Percentiles rank a stretch among this genome's conserved stretches.
phyloP scores from a whole-genome alignment of 306 rosid genomes.

The Biancaea sappan region DNA sequence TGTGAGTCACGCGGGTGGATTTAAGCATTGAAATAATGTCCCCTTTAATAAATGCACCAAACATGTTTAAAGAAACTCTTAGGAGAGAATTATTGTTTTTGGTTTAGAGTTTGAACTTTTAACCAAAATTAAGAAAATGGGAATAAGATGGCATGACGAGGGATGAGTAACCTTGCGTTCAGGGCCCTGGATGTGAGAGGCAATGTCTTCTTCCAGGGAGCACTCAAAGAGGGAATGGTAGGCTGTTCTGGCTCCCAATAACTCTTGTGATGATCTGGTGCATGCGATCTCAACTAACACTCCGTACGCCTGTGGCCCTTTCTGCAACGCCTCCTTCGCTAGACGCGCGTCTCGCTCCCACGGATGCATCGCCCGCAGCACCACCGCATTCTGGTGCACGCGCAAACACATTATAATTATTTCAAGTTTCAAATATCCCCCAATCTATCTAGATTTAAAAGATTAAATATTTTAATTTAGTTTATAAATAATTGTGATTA shows the following conservation, averaged over 20 bases:
- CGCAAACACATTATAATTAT: background rate
- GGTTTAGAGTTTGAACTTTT: too few relatives aligned
- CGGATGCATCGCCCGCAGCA: conserved; percentile 84
- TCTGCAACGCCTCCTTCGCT: conserved; percentile 66
- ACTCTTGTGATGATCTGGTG: conserved; percentile 76
- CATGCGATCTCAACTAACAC: conserved; percentile 77
- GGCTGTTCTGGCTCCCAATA: conserved; percentile 85
- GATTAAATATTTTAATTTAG: too few relatives aligned
- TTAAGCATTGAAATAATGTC: too few relatives aligned
- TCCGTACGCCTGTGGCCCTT: conserved; percentile 52
- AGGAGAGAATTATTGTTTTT: too few relatives aligned
- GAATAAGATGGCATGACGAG: too few relatives aligned
- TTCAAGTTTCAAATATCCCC: too few relatives aligned
- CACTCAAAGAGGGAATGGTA: conserved; percentile 91
- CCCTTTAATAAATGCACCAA: too few relatives aligned
- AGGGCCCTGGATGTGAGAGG: conserved; percentile 52
- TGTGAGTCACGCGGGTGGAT: too few relatives aligned
- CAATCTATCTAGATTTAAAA: too few relatives aligned
- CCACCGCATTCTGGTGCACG: conserved; percentile 64
- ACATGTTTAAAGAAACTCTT: too few relatives aligned
- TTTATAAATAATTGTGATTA: too few relatives aligned
- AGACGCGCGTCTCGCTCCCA: conserved; percentile 97
- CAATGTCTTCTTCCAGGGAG: conserved; percentile 91
- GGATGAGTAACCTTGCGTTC: conserved; percentile 60
- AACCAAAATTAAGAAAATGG: too few relatives aligned